Base-by-base conservation (phyloP, 2,329 filamentous ascomycete genomes). In the Fusarium floridanum region DNA sequence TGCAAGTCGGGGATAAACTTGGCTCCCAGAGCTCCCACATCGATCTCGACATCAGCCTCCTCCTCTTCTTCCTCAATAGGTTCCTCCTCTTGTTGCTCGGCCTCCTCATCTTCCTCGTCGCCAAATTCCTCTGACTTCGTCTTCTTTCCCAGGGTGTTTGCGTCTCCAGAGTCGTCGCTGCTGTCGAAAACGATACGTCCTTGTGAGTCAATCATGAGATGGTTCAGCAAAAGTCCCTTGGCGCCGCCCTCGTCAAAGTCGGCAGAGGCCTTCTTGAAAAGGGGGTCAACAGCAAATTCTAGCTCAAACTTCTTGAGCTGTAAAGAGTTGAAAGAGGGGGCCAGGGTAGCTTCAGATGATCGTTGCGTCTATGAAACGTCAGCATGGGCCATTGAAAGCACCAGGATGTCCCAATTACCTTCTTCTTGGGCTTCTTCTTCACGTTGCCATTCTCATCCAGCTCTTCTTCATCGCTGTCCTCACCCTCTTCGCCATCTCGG, bases 181-280 rank as follows among this genome's bases (percentile, higher is more conserved):
- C 96, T 98, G 84, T 99, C 97, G 80, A 99, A 99, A 6, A 99
- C 95, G 72, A 99, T 99, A 39, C 96, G 91, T 48, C 97, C 97
- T 74, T 95, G 91, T 2, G 91, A 90, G 82, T 99, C 97, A 74
- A 99, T 98, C 80, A 96, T 94, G n/a, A 99, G 88, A 83, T 99
- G 96, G 80, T 99, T 99, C 36, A 99, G 88, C 22, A 99, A 88
- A 48, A 99, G 87, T 22, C 97, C 97, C 83, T 98, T 99, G 66
- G 97, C 97, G 66, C 97, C 97, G 22, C 97, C 97, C 85, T 99
- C 97, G 81, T 99, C 97, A 76, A 99, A 99, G 85, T 99, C 97
- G 50, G 97, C 97, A 7, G 96, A 97, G 1, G 96, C 96, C 81
- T 99, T 99, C 81, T 99, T 99, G 89, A 99, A 99, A n/a, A 99